phyloP scores from a whole-genome alignment of 495 filamentous ascomycete genomes.

The Podospora pseudopauciseta region DNA sequence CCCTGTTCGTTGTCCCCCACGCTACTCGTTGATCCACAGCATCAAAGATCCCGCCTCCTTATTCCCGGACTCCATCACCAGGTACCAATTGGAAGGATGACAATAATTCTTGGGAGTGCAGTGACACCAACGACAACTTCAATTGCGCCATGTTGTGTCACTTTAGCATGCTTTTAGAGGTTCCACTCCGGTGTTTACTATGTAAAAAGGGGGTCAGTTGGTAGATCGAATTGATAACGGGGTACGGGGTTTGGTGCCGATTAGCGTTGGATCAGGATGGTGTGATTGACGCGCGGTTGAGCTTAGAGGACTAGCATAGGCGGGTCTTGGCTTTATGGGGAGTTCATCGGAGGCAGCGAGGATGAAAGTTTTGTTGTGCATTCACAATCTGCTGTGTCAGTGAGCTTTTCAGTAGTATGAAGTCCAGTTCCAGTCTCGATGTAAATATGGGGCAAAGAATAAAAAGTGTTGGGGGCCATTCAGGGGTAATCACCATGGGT shows the following conservation, averaged over 20 bases:
- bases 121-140: constrained; percentile 11
- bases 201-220: neutral
- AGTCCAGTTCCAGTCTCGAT: neutral
- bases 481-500: neutral
- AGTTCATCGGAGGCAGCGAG: neutral
- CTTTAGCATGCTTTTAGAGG: constrained; percentile 8
- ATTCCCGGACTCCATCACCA: neutral
- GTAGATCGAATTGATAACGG: neutral
- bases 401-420: neutral
- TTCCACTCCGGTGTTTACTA: neutral
- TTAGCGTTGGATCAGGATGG: neutral
- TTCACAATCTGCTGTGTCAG: neutral
- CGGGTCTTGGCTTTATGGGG: neutral
- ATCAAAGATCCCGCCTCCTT: neutral
- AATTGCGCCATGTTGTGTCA: constrained; percentile 14
- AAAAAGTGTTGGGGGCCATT: neutral
- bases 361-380: neutral
- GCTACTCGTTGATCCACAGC: constrained; percentile 5
- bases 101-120: neutral
- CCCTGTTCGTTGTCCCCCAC: constrained; percentile 1
- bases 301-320: neutral
- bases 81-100: neutral
- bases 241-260: neutral
- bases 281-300: constrained; percentile 11
- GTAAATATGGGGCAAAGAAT: neutral